Evolutionary conservation across 2,329 filamentous ascomycete genomes (phyloP).

Genomic region (Fusarium coicis): DNA sequence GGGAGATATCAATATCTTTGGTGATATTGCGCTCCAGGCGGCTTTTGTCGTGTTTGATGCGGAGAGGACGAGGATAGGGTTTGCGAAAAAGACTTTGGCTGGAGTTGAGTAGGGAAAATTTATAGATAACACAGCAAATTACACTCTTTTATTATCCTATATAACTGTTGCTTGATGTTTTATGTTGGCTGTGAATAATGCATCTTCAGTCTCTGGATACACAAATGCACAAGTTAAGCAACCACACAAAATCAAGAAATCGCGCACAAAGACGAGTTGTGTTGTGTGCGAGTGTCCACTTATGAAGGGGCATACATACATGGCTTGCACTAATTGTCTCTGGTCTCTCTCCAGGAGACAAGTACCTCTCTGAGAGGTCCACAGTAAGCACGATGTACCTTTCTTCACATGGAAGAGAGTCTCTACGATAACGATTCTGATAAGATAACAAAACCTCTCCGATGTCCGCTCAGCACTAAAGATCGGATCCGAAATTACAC

Average conservation of each 20-base stretch:
- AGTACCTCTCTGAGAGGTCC: background rate
- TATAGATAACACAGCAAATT: background rate
- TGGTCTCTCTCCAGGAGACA: background rate
- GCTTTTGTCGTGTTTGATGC: conserved; percentile 68
- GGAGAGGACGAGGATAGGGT: conserved; percentile 34
- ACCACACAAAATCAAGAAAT: conserved; percentile 11
- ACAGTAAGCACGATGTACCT: background rate
- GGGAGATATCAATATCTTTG: conserved; percentile 66
- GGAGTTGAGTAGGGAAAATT: background rate
- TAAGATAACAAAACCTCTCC: background rate
- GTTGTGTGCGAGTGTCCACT: background rate
- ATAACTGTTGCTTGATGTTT: background rate
- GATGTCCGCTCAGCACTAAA: background rate
- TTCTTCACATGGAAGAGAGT: background rate
- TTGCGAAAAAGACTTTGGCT: conserved; percentile 30
- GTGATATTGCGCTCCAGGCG: conserved; percentile 70
- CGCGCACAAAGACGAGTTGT: conserved; percentile 2
- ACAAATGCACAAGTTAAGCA: background rate
- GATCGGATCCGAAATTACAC: background rate
- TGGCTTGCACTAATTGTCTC: background rate
- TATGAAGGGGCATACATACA: background rate
- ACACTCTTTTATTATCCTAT: background rate
- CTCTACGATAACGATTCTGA: background rate
- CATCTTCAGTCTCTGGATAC: background rate
- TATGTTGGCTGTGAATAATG: background rate